A percentile compares a stretch with the other conserved stretches of the same genome.
Evolutionary conservation across 2,329 filamentous ascomycete species (phyloP).

Genomic region (Diaporthe citri): DNA sequence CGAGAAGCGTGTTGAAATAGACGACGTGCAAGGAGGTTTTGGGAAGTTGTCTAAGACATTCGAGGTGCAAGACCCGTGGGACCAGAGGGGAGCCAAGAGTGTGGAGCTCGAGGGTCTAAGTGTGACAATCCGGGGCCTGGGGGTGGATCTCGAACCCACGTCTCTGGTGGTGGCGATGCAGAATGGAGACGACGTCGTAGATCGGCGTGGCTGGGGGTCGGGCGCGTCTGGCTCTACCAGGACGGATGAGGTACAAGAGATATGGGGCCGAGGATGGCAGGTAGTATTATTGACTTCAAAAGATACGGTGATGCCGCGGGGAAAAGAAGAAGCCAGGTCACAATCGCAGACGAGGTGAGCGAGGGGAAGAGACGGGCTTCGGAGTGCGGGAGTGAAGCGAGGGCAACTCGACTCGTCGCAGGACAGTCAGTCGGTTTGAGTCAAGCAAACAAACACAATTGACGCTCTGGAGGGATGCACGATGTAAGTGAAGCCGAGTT

Average conservation of each 20-base stretch:
- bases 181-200: not conserved
- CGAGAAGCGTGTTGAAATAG: not conserved
- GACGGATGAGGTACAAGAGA: not conserved
- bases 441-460: constrained; percentile 21
- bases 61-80: constrained; percentile 2
- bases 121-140: constrained; percentile 18
- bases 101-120: constrained; percentile 23
- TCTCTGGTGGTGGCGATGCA: constrained; percentile 29
- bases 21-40: constrained; percentile 3
- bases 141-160: constrained; percentile 32
- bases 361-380: not conserved
- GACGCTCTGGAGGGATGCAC: not conserved
- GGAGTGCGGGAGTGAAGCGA: not conserved
- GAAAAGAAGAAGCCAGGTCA: not conserved
- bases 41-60: constrained; percentile 12
- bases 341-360: not conserved
- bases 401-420: constrained; percentile 2
- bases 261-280: not conserved
- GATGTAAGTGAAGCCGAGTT: not conserved
- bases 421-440: constrained; percentile 11
- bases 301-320: not conserved
- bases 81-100: constrained; percentile 23
- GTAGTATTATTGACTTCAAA: constrained; percentile 5
- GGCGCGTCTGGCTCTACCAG: constrained; percentile 29
- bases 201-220: constrained; percentile 9